Evolutionary conservation across 1,139 yeast species (phyloP), one percentile per base, ranked within the genome.

Genomic region (Groenewaldozyma auringiensis): DNA sequence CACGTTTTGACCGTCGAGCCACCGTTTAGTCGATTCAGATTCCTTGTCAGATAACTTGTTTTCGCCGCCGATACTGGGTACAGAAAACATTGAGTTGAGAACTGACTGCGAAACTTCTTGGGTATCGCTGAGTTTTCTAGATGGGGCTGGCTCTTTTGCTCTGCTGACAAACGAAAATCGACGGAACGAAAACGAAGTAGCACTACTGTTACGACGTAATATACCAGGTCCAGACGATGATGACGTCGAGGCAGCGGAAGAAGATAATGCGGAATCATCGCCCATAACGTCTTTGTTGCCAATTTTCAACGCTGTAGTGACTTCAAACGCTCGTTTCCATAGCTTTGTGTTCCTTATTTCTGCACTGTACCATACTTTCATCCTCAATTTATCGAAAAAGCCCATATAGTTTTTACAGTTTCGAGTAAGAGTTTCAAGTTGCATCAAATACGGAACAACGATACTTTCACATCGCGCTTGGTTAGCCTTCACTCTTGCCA

Each of bases 41-140:
- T 66, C 70, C 21, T 62, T 54, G 48, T 66, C 70, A 9, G 62
- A 57, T 11, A 66, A 59, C 47, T 66, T 66, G 40, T 54, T 50
- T 17, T 52, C 57, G 3, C 63, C 62, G 3, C 59, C 64, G 31
- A 54, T 50, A 37, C 60, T 64, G 22, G 54, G 55, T 8, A 62
- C 55, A 13, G 65, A 64, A 53, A 60, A 64, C 56, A 65, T 61
- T 18, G 55, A 53, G 13, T 56, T 62, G 14, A 47, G 40, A 3
- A 44, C 34, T 4, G 40, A 21, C 22, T 38, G 46, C 11, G 33
- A 38, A 9, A 37, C 35, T 25, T 25, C 29, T 8, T 41, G 40
- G 29, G 31, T 37, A 38, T 42, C 22, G 17, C 16, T 17, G 16
- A 47, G 14, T 32, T 20, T 20, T 4, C 25, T 35, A 20, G 36